Base-by-base conservation (phyloP, 2,329 filamentous ascomycete species). In the Hypoxylon sp. region DNA sequence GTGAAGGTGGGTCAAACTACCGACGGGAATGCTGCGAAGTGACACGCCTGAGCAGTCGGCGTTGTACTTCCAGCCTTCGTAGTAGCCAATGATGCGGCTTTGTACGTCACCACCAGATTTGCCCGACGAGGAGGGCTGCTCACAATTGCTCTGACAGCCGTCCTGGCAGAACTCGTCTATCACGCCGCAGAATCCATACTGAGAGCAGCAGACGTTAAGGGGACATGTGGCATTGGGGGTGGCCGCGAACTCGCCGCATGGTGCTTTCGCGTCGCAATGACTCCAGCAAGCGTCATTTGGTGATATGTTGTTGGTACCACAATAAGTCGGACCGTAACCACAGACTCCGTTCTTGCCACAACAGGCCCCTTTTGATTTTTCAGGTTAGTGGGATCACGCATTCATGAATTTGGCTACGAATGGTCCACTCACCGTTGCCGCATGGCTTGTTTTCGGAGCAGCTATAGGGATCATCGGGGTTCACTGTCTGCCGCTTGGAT, bases 201-300 rank as follows among this genome's bases (percentile, higher is more conserved):
- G n/a, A 33, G 24, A 29, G 26, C 47, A 51, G 47, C 47, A 51
- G 13, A 51, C 47, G 26, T 51, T 51, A 13, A 51, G 47, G 24
- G 47, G 47, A 33, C 47, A 51, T 31, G 26, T n/a, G 3, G 26
- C 19, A 13, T n/a, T 24, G 3, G 19, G 19, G 29, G 46, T 24
- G 9, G 11, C 29, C 6, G 46, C 46, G 46, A 26, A 10, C 22
- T 29, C 14, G 22, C 46, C 46, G 46, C 46, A 50, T 13, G 9
- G 19, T 13, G 47, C 26, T 26, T 51, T 33, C 8, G 47, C 24
- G n/a, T 51, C 47, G 29, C 47, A 51, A 5, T 51, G 19, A 22
- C 19, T 22, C 19, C 19, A 22, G 19, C 19, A 22, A 22, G 19
- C 19, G 19, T 22, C 19, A 22, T 22, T 22, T 22, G 19, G 19